phyloP scores from a whole-genome alignment of 2,329 filamentous ascomycete genomes.

The Cryphonectria radicalis region DNA sequence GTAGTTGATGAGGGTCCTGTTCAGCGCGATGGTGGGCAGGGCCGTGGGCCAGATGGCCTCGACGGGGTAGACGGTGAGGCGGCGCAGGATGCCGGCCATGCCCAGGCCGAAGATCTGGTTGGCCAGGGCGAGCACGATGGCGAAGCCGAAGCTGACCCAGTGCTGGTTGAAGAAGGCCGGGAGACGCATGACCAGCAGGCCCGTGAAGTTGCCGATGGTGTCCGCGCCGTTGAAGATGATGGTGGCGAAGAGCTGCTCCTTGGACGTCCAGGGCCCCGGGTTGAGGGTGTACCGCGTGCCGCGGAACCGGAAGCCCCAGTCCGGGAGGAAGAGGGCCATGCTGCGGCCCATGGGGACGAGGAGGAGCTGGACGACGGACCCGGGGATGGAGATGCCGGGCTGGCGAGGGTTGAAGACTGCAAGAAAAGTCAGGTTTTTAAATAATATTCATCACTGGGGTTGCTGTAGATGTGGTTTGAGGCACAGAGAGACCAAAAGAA shows the following conservation, averaged over 20 bases:
- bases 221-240: slow-evolving; percentile 34
- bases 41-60: slow-evolving; percentile 41
- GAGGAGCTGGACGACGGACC: slow-evolving; percentile 25
- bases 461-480: no score
- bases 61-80: slow-evolving; percentile 42
- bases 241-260: slow-evolving; percentile 26
- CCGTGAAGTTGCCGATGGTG: slow-evolving; percentile 36
- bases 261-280: slow-evolving; percentile 25
- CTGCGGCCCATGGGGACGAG: slow-evolving; percentile 22
- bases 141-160: slow-evolving; percentile 39
- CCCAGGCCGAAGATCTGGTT: slow-evolving; percentile 42
- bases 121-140: slow-evolving; percentile 38
- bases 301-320: slow-evolving; percentile 20
- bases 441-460: background rate
- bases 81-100: slow-evolving; percentile 40
- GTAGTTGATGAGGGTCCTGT: slow-evolving; percentile 38
- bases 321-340: slow-evolving; percentile 16
- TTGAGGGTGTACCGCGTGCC: slow-evolving; percentile 21
- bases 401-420: slow-evolving; percentile 24
- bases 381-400: slow-evolving; percentile 25
- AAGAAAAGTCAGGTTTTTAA: background rate
- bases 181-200: slow-evolving; percentile 36
- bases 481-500: background rate
- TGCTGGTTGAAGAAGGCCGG: slow-evolving; percentile 40
- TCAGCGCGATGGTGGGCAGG: slow-evolving; percentile 42